Percentiles rank a stretch among this genome's conserved stretches.
Conservation (phyloP, 2,329 filamentous ascomycete genomes). For the Fusarium sp. region DNA sequence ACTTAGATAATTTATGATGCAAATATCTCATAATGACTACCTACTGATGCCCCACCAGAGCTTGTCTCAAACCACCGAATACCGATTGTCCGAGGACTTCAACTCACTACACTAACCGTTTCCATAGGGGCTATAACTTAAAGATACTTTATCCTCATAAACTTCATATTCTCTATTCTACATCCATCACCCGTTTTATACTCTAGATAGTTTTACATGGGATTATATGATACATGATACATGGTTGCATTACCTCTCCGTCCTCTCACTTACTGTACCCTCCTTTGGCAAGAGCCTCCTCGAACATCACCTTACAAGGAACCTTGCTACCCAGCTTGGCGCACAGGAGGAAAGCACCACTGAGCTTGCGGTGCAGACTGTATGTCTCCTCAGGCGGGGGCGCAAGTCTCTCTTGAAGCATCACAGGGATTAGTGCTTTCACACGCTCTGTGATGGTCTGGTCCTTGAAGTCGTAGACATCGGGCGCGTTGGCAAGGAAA, state of each 20-base stretch:
- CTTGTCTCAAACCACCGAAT: not conserved
- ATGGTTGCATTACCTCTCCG: not conserved
- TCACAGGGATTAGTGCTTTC: conserved; percentile 86
- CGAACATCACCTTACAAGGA: conserved; percentile 83
- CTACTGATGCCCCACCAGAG: conserved; percentile 11
- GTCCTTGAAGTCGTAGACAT: conserved; percentile 89
- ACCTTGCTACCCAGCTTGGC: conserved; percentile 87
- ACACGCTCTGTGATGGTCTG: conserved; percentile 98
- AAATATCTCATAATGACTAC: conserved; percentile 11
- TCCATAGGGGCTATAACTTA: not conserved
- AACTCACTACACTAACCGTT: not conserved
- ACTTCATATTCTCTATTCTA: conserved; percentile 19
- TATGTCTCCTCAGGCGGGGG: conserved; percentile 98
- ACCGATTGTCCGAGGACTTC: conserved; percentile 6
- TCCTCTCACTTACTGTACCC: conserved; percentile 44
- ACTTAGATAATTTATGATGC: not conserved
- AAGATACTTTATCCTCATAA: not conserved
- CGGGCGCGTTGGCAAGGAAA: conserved; percentile 79
- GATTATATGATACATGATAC: conserved; percentile 29
- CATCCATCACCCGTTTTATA: conserved; percentile 4
- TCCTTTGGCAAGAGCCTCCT: conserved; percentile 59
- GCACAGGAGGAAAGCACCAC: conserved; percentile 93
- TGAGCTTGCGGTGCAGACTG: conserved; percentile 92
- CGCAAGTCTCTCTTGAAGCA: conserved; percentile 88
- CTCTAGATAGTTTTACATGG: conserved; percentile 36